phyloP scores from a whole-genome alignment of 441 rosid genomes.

The Aleurites moluccanus region DNA sequence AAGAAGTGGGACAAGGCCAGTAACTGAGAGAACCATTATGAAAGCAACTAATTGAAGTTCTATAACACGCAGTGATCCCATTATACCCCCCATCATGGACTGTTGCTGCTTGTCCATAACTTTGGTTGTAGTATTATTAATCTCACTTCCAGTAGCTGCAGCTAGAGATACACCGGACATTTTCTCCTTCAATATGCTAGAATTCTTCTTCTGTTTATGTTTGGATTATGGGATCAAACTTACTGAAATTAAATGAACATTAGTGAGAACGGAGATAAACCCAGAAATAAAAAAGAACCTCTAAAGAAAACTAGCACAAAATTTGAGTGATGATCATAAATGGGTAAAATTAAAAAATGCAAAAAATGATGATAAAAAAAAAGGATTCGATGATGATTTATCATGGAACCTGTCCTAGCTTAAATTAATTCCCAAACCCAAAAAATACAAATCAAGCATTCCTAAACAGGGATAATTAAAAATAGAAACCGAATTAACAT shows the following conservation, averaged over 20 bases:
- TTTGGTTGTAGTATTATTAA: conserved; percentile 27
- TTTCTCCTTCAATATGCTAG: not conserved
- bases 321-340: not conserved
- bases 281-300: not conserved
- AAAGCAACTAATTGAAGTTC: conserved; percentile 88
- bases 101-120: conserved; percentile 22
- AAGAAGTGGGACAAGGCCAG: conserved; percentile 83
- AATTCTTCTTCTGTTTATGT: not conserved
- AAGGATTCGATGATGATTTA: not conserved
- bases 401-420: not conserved
- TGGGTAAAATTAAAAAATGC: not conserved
- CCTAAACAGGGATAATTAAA: not conserved
- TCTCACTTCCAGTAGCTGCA: conserved; percentile 45
- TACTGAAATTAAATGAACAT: not conserved
- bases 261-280: not conserved
- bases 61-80: conserved; percentile 78
- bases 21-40: conserved; percentile 75
- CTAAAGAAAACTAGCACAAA: not conserved
- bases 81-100: conserved; percentile 42
- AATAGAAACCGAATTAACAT: not conserved
- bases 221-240: not conserved
- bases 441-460: not conserved
- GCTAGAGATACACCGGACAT: conserved; percentile 88
- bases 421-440: not conserved
- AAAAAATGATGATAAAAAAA: not conserved